Base-by-base conservation (phyloP, 768 basidiomycete genomes). In the Fibroporia radiculosa region DNA sequence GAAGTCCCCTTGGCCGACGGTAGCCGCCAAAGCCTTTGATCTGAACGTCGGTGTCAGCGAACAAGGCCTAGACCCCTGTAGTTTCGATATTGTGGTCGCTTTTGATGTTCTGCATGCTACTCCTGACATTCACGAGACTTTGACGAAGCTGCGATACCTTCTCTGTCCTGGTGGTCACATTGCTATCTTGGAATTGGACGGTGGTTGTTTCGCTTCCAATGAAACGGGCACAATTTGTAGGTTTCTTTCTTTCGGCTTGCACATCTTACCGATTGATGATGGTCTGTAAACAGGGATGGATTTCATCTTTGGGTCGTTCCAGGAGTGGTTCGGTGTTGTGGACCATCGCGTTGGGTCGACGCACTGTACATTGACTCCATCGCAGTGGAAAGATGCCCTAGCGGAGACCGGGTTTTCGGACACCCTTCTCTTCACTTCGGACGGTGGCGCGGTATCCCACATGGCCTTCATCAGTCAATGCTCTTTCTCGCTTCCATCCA, bases 71-170 rank as follows among this genome's bases (percentile, higher is more conserved):
- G 31, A 49, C 18, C 14, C 45, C 6, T 31, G 19, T 7, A 49
- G 34, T 19, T 55, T 55, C 33, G 50, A 56, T 22, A 49, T 53
- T 23, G 29, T 53, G 28, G 36, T 47, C 16, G 56, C 42, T 13
- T 48, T 54, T 36, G 43, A 57, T 31, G 45, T 51, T 16, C 32
- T 57, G 6, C 52, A 57, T 37, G 53, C 42, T 31, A 45, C 45
- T 12, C 42, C 48, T 18, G 36, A 47, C 31, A 36, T 50, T n/a
- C 34, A 18, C 10, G 36, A 22, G 18, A 41, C 53, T 3, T 34
- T 55, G 19, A 40, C 20, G 6, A 34, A 23, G 4, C 35, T 55
- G 16, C 31, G 43, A n/a, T 26, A 49, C 6, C 36, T 55, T 16
- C 51, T 55, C n/a, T 36, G 49, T 11, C 53, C 53, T 27, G 53